Percentiles rank a stretch among this genome's conserved stretches.
phyloP scores from a whole-genome alignment of 2,329 filamentous ascomycete species.

The Colletotrichum coccodes region DNA sequence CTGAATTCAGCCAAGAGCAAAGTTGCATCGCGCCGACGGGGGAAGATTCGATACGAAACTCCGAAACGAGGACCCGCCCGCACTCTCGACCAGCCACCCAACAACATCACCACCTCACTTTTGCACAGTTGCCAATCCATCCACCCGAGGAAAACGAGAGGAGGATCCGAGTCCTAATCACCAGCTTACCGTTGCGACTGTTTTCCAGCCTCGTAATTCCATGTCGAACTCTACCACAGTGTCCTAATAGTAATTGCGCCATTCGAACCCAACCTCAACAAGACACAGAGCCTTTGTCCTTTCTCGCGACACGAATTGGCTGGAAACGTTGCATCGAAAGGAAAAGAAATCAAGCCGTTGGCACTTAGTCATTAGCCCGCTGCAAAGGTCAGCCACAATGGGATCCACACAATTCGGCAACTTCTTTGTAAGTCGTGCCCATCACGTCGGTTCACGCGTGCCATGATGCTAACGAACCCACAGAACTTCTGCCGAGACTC shows the following conservation, averaged over 20 bases:
- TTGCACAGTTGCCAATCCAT: not conserved
- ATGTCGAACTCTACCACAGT: not conserved
- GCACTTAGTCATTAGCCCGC: not conserved
- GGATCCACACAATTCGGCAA: constrained; percentile 71
- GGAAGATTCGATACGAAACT: constrained; percentile 3
- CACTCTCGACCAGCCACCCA: constrained; percentile 3
- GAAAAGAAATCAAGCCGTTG: not conserved
- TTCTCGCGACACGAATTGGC: not conserved
- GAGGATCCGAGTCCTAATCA: not conserved
- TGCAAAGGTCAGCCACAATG: constrained; percentile 52
- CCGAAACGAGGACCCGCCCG: constrained; percentile 15
- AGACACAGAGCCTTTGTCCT: constrained; percentile 1
- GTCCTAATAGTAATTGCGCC: not conserved
- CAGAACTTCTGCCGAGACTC: constrained; percentile 87
- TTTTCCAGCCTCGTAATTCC: not conserved
- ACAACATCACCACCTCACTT: not conserved
- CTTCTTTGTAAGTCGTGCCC: constrained; percentile 59
- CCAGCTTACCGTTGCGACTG: not conserved
- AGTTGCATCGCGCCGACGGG: constrained; percentile 9
- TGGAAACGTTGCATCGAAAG: not conserved
- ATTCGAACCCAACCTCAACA: not conserved
- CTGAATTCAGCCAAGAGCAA: not conserved
- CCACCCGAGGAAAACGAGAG: not conserved
- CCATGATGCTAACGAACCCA: constrained; percentile 29
- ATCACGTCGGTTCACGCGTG: not conserved